Base-by-base conservation (phyloP, 73 alveolate species). In the Effrenium voratum region DNA sequence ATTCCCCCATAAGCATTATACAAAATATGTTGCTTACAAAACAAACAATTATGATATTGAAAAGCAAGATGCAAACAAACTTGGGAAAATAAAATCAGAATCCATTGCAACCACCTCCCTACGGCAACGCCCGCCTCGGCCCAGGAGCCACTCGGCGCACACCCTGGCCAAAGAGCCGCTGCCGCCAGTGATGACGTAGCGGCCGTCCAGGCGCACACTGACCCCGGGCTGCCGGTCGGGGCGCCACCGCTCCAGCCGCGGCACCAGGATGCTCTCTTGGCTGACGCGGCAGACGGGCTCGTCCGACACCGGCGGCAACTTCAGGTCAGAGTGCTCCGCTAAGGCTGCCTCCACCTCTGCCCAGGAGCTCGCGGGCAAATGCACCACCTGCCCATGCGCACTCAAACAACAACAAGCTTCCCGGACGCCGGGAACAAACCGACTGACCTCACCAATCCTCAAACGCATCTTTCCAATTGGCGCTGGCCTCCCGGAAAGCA, bases 151-250 rank as follows among this genome's bases (percentile, higher is more conserved):
- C 68, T 45, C 12, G 19, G 49, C 91, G 26, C 63, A 43, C 44
- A 26, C 68, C 41, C 16, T 5, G 8, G 70, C 91, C 45, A 79
- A 43, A 8, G 43, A 66, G 30, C 91, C 91, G 41, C 63, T 43
- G 60, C 91, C 91, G 40, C 91, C 91, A 0, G 91, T 79, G 91
- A 79, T 43, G 22, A 79, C 91, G 68, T 79, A 45, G 40, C 91
- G 68, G 91, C 91, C 91, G 30, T 55, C 86, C 32, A 8, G 32
- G 57, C 86, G 49, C 15, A 66, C 41, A n/a, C 44, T 1, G 41
- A 30, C 40, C 41, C 44, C 41, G 49, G 15, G 38, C 57, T 2
- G 13, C 40, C 26, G 26, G 40, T 32, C 50, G 40, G 46, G 19
- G 30, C 46, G 22, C 86, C 86, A 75, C 86, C 40, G 32, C 52